Evolutionary conservation across 2,329 filamentous ascomycete genomes (phyloP), one percentile per base, ranked within the genome.

Genomic region (Epichloe aotearoae): DNA sequence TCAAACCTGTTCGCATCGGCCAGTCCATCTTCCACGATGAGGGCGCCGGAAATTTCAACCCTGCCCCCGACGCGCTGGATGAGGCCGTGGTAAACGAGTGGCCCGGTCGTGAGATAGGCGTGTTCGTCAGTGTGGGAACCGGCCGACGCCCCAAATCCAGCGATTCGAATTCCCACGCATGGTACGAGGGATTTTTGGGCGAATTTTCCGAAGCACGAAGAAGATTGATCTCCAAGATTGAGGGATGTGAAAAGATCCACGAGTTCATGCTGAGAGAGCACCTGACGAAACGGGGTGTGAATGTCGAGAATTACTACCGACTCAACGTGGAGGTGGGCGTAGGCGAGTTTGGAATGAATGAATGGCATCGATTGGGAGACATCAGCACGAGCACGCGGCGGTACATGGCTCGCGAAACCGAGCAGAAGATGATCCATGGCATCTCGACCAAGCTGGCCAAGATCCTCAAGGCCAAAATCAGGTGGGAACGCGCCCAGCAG

Each of bases 311-410:
- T 64, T 98, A 98, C 70, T 95, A 89, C 65, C 85, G 93, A 7
- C 73, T 97, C n/a, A 98, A 98, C 57, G 93, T 97, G 40, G 90
- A 97, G 63, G 83, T 95, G 15, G 93, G 91, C 1, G 90, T 97
- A 3, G 90, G 91, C 49, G 93, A 97, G 63, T 97, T 96, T 64
- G 91, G 87, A 48, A 97, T 98, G 89, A 98, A 97, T 63, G 93
- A 97, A 65, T 98, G 93, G 93, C 80, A 88, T 60, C 81, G 90
- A 3, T 72, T 97, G n/a, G 84, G 87, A 26, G 91, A 96, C 49
- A 97, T 98, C 69, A 95, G 88, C 70, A 96, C 88, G 14, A 84
- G 84, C 62, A 98, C 93, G 0, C 79, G 87, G 57, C 80, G 84
- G 55, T 98, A 97, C 63, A 77, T 98, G 49, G 72, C 75, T 7